phyloP scores from a whole-genome alignment of 106 monocot genomes.

The Dendrobium catenatum region DNA sequence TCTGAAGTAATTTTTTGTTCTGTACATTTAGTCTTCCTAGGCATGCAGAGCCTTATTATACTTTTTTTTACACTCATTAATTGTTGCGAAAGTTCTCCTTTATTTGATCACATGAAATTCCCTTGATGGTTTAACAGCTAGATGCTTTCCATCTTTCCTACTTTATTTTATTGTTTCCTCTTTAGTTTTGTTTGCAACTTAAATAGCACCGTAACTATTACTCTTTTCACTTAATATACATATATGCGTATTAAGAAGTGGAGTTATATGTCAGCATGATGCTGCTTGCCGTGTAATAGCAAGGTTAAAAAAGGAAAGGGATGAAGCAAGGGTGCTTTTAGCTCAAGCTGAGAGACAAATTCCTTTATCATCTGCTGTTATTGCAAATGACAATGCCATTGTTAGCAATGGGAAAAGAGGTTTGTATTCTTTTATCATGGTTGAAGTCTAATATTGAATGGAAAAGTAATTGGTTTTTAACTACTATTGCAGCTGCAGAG shows the following conservation, averaged over 20 bases:
- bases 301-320: constrained; percentile 89
- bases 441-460: not conserved
- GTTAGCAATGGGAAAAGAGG: constrained; percentile 78
- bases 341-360: constrained; percentile 87
- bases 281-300: constrained; percentile 98
- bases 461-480: not conserved
- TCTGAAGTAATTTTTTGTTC: too few species aligned
- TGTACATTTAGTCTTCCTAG: too few species aligned
- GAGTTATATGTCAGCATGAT: constrained; percentile 61
- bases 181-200: not conserved
- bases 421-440: constrained; percentile 5
- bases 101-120: not conserved
- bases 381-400: constrained; percentile 24
- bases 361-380: constrained; percentile 32
- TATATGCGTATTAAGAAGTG: not conserved
- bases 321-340: constrained; percentile 78
- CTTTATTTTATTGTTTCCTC: not conserved
- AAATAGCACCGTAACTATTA: not conserved
- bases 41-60: too few species aligned
- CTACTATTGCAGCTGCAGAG: constrained; percentile 40
- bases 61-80: not conserved
- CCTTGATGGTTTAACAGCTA: not conserved
- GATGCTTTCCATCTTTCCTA: not conserved
- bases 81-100: not conserved
- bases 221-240: not conserved